Base-by-base conservation (phyloP, 495 filamentous ascomycete genomes). In the Staphylotrichum longicolle region DNA sequence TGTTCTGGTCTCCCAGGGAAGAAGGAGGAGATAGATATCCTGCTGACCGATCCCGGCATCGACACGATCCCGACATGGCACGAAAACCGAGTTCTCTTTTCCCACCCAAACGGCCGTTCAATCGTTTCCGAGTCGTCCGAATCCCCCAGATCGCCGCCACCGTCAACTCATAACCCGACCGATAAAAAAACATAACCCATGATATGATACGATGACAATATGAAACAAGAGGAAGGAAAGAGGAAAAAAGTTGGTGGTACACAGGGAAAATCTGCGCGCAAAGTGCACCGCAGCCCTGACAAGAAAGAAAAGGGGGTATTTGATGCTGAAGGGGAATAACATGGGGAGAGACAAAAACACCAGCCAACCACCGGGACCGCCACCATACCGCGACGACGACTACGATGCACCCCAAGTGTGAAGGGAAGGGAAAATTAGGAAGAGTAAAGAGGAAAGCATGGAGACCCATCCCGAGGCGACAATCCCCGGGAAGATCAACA, bases 221-320 rank as follows among this genome's bases (percentile, higher is more conserved):
- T 20, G 6, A 46, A 20, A 20, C 14, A 59, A 45, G 10, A 59
- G 39, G 12, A 54, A 47, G 32, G n/a, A 9, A 49, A 20, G 3
- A 15, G 45, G 47, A 14, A 3, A 49, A 49, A 49, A 33, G 15
- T 2, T 62, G 59, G 58, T 66, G 59, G 34, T 66, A 66, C 63
- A 66, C 59, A 57, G 59, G 54, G 15, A 40, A 27, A 27, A 27
- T n/a, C 39, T 48, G 50, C 58, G 42, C 49, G 42, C 27, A 46
- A 46, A 33, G 6, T 1, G 32, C 37, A 57, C 8, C 8, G 14
- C 27, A 57, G 47, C 9, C 47, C 47, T 27, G 49, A 37, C 12
- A 37, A 27, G 30, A 34, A 53, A n/a, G n/a, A 54, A 46, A 40
- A 56, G 62, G 65, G 64, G 65, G 65, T 67, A 67, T 67, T 63